These are phyloP conservation scores for Chlamydomonas sphaeroides DNA, from an alignment of 139 green algal species.

Conservation along the genomic window DNA sequence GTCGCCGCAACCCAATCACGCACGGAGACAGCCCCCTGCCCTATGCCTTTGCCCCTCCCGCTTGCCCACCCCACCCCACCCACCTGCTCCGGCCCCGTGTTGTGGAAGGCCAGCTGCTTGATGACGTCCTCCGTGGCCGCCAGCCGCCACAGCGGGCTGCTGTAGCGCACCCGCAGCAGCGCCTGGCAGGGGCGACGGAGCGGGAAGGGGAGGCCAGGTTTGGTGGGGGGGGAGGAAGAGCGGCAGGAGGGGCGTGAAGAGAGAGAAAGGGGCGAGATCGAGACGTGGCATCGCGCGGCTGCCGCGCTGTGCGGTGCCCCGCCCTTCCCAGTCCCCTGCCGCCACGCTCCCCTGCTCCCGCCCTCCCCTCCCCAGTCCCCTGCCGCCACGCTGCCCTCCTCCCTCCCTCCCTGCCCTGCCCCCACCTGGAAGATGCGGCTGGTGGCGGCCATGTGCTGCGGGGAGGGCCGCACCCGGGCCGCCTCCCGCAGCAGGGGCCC, in stretches of 20 bases:
- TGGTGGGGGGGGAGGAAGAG: no score
- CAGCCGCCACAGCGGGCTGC: conserved; percentile 86
- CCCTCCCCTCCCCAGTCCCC: no score
- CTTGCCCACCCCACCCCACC: background rate
- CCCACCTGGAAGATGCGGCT: conserved; percentile 44
- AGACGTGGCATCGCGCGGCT: no score
- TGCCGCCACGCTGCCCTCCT: no score
- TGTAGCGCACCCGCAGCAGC: conserved; percentile 63
- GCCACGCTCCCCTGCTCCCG: no score
- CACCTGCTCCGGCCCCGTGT: conserved; percentile 62
- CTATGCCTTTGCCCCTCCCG: background rate
- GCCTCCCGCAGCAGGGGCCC: conserved; percentile 62
- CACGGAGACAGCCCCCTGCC: background rate
- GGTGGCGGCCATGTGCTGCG: conserved; percentile 38
- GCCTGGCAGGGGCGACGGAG: background rate
- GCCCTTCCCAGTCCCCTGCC: no score
- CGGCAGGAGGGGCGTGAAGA: no score
- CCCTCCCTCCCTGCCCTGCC: no score
- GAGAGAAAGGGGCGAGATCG: no score
- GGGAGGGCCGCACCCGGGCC: conserved; percentile 47
- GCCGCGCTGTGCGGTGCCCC: no score
- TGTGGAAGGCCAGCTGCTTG: conserved; percentile 71
- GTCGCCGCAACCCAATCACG: background rate
- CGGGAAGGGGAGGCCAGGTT: no score
- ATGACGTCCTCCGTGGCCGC: conserved; percentile 60